Base-by-base conservation (phyloP, 345 rosid species). In the Euclidium syriacum region DNA sequence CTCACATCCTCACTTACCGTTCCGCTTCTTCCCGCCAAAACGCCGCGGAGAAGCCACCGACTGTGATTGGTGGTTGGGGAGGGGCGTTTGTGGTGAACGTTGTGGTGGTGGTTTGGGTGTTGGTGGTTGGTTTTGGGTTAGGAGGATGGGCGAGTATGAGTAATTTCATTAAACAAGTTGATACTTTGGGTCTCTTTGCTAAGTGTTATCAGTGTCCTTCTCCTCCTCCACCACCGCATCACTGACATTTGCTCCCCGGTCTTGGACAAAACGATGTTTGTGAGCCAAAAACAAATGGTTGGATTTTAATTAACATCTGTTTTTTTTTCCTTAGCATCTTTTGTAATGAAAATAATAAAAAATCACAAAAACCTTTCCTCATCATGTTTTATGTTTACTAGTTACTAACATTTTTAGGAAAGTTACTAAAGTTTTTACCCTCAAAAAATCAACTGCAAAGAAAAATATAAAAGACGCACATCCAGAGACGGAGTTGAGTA, bases 81-180 rank as follows among this genome's bases (percentile, higher is more conserved):
- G 95, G 74, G 3, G 75, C 85, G 75, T 85, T 77, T 47, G 76
- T 69, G 14, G n/a, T 81, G 61, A 90, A 90, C 67, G 18, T 73
- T 1, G 81, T 80, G 6, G 68, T 80, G 19, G 87, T 84, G 46
- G 69, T 79, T 23, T 86, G 95, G 96, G 79, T 83, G 7, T 29
- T 86, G 2, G 78, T 83, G 23, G 79, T 90, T 23, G 97, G 97
- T 3, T 90, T 90, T 23, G 91, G 91, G 32, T 68, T 87, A 48
- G 97, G 92, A 23, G 97, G 95, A 15, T 90, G 97, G 97, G 97
- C 92, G 5, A 90, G 97, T 66, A 47, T 90, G 80, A 55, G 79
- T 61, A 85, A 90, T 52, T 89, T 89, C 77, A 75, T 89, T 67
- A 78, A 34, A 47, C 94, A 89, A 40, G 88, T 89, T 10, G 83